phyloP scores from a whole-genome alignment of 257 asterid genomes.

The Linderniella brevidens region DNA sequence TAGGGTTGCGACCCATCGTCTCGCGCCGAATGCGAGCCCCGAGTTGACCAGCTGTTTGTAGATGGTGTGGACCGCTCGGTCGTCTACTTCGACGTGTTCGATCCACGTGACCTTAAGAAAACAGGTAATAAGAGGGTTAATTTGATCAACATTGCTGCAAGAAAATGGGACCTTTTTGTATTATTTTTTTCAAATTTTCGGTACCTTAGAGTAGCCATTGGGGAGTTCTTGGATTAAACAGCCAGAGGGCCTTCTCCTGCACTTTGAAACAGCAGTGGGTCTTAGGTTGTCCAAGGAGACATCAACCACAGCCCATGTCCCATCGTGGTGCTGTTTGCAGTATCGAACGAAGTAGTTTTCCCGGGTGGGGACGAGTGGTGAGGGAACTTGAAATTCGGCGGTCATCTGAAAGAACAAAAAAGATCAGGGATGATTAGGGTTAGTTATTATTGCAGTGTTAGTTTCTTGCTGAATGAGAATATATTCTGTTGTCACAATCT shows the following conservation, averaged over 20 bases:
- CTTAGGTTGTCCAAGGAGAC: conserved; percentile 37
- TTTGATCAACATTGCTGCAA: too few relatives aligned
- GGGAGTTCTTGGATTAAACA: conserved; percentile 46
- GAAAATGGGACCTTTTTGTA: too few relatives aligned
- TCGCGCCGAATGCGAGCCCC: conserved; percentile 38
- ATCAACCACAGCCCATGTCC: conserved; percentile 46
- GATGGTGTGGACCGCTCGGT: conserved; percentile 24
- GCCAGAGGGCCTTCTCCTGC: conserved; percentile 47
- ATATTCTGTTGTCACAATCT: too few relatives aligned
- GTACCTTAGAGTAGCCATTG: conserved; percentile 46
- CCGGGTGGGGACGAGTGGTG: conserved; percentile 43
- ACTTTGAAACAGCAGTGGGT: conserved; percentile 16
- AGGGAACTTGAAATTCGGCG: conserved; percentile 48
- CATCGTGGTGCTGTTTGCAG: conserved; percentile 32
- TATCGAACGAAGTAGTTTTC: conserved; percentile 36
- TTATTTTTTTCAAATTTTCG: too few relatives aligned
- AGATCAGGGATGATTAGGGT: background rate
- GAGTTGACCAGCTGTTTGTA: conserved; percentile 29
- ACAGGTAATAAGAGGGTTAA: too few relatives aligned
- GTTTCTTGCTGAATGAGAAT: too few relatives aligned
- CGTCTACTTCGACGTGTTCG: conserved; percentile 41
- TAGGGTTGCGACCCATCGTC: conserved; percentile 35
- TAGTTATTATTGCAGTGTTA: too few relatives aligned
- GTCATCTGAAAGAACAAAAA: conserved; percentile 19
- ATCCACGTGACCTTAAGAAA: conserved; percentile 52